These are phyloP conservation scores for Neonectria faginata DNA, from an alignment of 2,329 filamentous ascomycete genomes.

Conservation along the genomic window DNA sequence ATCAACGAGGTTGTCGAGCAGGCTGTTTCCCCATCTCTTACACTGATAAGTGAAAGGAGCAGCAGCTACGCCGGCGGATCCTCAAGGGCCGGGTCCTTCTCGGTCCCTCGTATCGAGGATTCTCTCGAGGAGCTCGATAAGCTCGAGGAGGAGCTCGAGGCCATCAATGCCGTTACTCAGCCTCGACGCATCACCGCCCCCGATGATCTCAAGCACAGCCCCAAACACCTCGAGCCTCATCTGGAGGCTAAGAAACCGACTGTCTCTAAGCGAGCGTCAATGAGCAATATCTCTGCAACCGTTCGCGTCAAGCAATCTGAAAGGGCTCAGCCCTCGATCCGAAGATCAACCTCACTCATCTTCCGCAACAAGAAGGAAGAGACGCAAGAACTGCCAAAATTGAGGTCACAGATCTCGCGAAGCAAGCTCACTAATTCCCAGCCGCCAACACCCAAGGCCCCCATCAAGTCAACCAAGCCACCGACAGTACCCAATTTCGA, in stretches of 20 bases:
- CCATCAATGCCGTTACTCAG: constrained; percentile 56
- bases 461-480: constrained; percentile 65
- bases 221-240: constrained; percentile 36
- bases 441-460: constrained; percentile 53
- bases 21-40: constrained; percentile 50
- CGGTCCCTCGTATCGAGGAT: constrained; percentile 68
- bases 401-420: constrained; percentile 33
- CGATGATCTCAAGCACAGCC: constrained; percentile 29
- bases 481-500: constrained; percentile 69
- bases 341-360: constrained; percentile 57
- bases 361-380: constrained; percentile 48
- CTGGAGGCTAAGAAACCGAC: constrained; percentile 27
- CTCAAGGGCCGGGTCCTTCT: constrained; percentile 48
- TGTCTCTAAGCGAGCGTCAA: constrained; percentile 44
- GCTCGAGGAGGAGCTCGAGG: constrained; percentile 72
- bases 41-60: constrained; percentile 47
- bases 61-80: constrained; percentile 52
- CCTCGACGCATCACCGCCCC: constrained; percentile 50
- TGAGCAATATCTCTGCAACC: constrained; percentile 53
- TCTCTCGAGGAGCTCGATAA: constrained; percentile 72
- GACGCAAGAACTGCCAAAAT: constrained; percentile 28
- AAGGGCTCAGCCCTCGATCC: constrained; percentile 53
- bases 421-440: constrained; percentile 35
- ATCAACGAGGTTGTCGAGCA: constrained; percentile 46
- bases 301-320: constrained; percentile 56